Evolutionary conservation across 768 basidiomycete genomes (phyloP).

Genomic region (Suillus subaureus): DNA sequence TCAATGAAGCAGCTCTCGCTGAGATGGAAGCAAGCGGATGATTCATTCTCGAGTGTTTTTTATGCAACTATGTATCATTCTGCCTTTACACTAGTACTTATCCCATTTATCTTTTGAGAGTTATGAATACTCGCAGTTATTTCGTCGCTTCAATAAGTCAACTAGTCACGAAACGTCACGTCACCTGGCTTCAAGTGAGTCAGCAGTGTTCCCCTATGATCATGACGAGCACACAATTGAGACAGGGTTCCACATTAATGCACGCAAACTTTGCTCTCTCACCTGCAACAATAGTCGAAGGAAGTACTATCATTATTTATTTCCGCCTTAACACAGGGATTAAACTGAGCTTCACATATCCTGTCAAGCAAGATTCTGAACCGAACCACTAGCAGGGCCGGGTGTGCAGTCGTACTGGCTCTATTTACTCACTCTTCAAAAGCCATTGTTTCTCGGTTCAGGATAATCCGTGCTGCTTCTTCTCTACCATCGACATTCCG

Average conservation of each 20-base stretch:
- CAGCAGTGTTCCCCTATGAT: conserved; percentile 6
- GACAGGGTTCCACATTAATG: background rate
- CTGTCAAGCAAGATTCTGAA: conserved; percentile 1
- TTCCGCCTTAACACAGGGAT: background rate
- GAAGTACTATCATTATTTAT: background rate
- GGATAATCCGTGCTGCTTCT: background rate
- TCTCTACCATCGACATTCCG: background rate
- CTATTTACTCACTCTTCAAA: background rate
- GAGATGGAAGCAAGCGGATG: conserved; percentile 48
- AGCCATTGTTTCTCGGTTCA: background rate
- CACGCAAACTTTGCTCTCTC: background rate
- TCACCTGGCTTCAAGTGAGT: background rate
- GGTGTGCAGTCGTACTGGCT: conserved; percentile 1
- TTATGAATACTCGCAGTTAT: background rate
- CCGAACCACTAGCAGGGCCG: background rate
- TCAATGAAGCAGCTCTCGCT: conserved; percentile 76
- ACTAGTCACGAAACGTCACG: background rate
- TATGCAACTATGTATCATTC: conserved; percentile 15
- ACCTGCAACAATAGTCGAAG: background rate
- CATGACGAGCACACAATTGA: background rate
- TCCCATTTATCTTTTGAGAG: background rate
- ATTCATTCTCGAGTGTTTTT: conserved; percentile 9
- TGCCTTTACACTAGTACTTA: conserved; percentile 5
- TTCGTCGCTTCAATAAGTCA: background rate
- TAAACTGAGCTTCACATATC: background rate